Base-by-base conservation (phyloP, 208 protist species). In the Naegleria lovaniensis region DNA sequence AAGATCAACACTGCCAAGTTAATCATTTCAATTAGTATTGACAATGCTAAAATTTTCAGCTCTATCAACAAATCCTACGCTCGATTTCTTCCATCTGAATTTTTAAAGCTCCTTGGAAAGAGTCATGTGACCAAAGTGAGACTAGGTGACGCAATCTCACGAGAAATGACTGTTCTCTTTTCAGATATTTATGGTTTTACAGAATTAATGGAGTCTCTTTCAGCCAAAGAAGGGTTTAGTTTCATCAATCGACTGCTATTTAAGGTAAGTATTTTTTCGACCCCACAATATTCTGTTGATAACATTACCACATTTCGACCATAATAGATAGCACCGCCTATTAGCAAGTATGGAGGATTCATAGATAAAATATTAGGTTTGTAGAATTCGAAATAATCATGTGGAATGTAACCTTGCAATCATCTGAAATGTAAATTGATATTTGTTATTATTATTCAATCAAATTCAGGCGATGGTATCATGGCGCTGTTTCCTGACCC, bases 361-460 rank as follows among this genome's bases (percentile, higher is more conserved):
- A 25, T 95, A 38, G 93, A 95, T 88, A 95, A 95, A 39, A 95
- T 91, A 88, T 94, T 95, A 3, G 55, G 51, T 58, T n/a, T n/a
- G n/a, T n/a, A n/a, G n/a, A n/a, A n/a, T n/a, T n/a, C n/a, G n/a
- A n/a, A n/a, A n/a, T n/a, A n/a, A n/a, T n/a, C n/a, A n/a, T n/a
- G n/a, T n/a, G n/a, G n/a, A n/a, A n/a, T n/a, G n/a, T n/a, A n/a
- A n/a, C n/a, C n/a, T n/a, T n/a, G n/a, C n/a, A n/a, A n/a, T n/a
- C n/a, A n/a, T n/a, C n/a, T n/a, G n/a, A n/a, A n/a, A n/a, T n/a
- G n/a, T n/a, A n/a, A n/a, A n/a, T n/a, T n/a, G n/a, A n/a, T n/a
- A n/a, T n/a, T n/a, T n/a, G n/a, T n/a, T n/a, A n/a, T n/a, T n/a
- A n/a, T n/a, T n/a, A n/a, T n/a, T n/a, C n/a, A n/a, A n/a, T n/a